Conservation (phyloP, 2,329 filamentous ascomycete genomes). For the Ascochyta viciae-villosae region DNA sequence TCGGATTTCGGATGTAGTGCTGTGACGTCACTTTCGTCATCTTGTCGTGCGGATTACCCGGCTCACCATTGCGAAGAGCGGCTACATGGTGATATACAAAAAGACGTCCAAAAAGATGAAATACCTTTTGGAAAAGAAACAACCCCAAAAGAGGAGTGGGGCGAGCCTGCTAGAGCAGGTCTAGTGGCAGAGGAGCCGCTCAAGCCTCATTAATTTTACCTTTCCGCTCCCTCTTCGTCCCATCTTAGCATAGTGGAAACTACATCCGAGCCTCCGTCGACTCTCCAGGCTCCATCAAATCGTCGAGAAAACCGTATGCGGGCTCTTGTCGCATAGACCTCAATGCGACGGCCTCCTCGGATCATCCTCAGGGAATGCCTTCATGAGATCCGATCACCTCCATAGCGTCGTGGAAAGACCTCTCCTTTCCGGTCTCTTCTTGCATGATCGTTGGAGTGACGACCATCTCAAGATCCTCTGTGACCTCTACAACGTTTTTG, state of each 20-base stretch:
- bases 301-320: too few relatives aligned
- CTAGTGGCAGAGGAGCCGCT: too few relatives aligned
- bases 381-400: neutral
- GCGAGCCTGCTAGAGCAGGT: too few relatives aligned
- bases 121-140: too few relatives aligned
- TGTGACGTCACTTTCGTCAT: constrained; percentile 7
- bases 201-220: too few relatives aligned
- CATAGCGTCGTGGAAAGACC: neutral
- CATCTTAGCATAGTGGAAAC: too few relatives aligned
- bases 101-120: too few relatives aligned
- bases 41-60: neutral
- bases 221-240: too few relatives aligned
- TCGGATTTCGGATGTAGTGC: neutral
- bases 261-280: neutral
- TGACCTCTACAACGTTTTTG: neutral
- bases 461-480: neutral
- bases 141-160: too few relatives aligned
- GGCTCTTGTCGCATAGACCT: neutral
- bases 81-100: too few relatives aligned
- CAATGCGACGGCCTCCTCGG: neutral
- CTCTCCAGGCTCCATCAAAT: neutral
- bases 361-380: neutral
- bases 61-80: too few relatives aligned
- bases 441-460: neutral
- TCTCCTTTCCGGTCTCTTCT: neutral